Conservation (phyloP, 371 early-diverging fungal species). For the Syncephalastrum sp. region DNA sequence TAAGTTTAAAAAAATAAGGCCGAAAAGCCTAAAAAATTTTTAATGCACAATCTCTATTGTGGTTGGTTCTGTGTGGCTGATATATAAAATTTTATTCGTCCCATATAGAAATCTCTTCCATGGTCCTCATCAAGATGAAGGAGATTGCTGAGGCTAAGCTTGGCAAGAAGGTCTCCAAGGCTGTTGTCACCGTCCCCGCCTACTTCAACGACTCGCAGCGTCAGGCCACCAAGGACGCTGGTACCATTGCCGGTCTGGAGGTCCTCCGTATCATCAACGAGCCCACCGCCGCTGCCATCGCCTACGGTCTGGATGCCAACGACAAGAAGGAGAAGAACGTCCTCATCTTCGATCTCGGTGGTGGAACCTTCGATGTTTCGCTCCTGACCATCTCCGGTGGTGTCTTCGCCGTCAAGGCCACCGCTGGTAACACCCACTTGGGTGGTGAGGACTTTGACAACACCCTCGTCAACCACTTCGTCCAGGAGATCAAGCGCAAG, state of each 20-base stretch:
- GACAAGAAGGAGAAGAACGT: conserved; percentile 77
- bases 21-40: too few species aligned
- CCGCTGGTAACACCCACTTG: conserved; percentile 95
- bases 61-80: conserved; percentile 2
- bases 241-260: conserved; percentile 77
- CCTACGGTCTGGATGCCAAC: conserved; percentile 88
- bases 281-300: conserved; percentile 94
- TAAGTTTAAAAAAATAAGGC: neutral
- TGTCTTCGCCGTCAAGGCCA: conserved; percentile 93
- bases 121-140: conserved; percentile 92
- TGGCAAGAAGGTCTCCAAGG: conserved; percentile 78
- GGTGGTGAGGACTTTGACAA: conserved; percentile 99
- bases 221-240: conserved; percentile 86
- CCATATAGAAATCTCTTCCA: conserved; percentile 76
- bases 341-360: conserved; percentile 94
- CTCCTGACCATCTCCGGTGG: conserved; percentile 87
- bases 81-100: neutral
- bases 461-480: conserved; percentile 78
- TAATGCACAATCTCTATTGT: too few species aligned
- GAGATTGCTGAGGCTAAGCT: conserved; percentile 88
- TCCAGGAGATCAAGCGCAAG: conserved; percentile 86
- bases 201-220: conserved; percentile 80
- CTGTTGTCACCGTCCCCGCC: conserved; percentile 96
- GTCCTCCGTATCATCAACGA: conserved; percentile 92
- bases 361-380: conserved; percentile 96